Evolutionary conservation across 331 rosid genomes (phyloP).

Genomic region (Malus hybrid): DNA sequence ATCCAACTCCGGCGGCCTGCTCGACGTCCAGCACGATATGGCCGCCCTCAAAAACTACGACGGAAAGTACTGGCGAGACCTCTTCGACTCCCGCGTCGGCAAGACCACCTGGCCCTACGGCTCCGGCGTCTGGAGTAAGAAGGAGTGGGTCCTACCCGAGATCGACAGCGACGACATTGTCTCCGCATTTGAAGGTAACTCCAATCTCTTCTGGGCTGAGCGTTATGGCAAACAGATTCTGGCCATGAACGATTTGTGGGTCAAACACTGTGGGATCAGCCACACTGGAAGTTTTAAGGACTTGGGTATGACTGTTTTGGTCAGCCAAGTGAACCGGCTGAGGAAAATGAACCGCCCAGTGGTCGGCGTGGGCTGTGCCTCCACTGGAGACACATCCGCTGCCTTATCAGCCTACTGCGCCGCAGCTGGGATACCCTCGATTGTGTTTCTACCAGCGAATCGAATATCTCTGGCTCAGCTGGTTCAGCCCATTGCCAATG

Average conservation of each 20-base stretch:
- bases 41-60: slow-evolving; percentile 49
- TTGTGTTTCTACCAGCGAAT: slow-evolving; percentile 53
- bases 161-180: slow-evolving; percentile 58
- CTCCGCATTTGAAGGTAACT: slow-evolving; percentile 65
- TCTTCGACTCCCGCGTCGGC: slow-evolving; percentile 65
- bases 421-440: slow-evolving; percentile 58
- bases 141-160: slow-evolving; percentile 76
- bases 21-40: slow-evolving; percentile 65
- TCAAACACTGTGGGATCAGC: slow-evolving; percentile 72
- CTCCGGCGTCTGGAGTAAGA: slow-evolving; percentile 77
- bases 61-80: slow-evolving; percentile 62
- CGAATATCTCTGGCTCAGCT: slow-evolving; percentile 55
- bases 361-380: slow-evolving; percentile 71
- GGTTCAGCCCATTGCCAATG: slow-evolving; percentile 78
- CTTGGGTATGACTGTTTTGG: slow-evolving; percentile 71
- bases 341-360: slow-evolving; percentile 60
- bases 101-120: slow-evolving; percentile 82
- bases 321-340: slow-evolving; percentile 42
- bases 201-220: slow-evolving; percentile 82
- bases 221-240: slow-evolving; percentile 60
- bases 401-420: slow-evolving; percentile 71
- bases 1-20: slow-evolving; percentile 59
- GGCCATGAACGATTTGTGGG: slow-evolving; percentile 71
- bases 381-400: slow-evolving; percentile 71
- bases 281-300: slow-evolving; percentile 74